Evolutionary conservation across 164 flowering plant species (phyloP).

Genomic region (Litsea cubeba): DNA sequence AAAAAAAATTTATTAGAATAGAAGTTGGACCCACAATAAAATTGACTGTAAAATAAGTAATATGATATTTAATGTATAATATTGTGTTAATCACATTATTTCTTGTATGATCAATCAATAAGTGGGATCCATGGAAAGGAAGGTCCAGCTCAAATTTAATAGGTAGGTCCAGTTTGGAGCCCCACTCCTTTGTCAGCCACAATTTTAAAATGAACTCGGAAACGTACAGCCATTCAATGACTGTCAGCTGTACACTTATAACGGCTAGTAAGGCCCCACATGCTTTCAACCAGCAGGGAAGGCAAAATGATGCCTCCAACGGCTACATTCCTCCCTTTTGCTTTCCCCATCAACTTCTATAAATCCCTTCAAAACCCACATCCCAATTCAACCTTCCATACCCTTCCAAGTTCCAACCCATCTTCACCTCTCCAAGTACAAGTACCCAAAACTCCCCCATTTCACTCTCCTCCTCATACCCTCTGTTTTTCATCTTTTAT

Average conservation of each 20-base stretch:
- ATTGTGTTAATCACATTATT: no score
- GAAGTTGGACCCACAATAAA: no score
- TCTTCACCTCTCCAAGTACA: background rate
- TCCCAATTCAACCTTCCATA: background rate
- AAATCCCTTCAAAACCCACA: background rate
- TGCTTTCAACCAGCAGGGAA: background rate
- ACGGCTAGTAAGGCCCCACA: background rate
- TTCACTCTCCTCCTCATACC: background rate
- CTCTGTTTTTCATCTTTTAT: background rate
- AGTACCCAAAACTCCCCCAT: background rate
- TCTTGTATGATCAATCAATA: no score
- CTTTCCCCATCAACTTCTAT: background rate
- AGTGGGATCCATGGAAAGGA: no score
- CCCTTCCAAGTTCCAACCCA: background rate
- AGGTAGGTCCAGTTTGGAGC: no score
- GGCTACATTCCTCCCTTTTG: conserved; percentile 2
- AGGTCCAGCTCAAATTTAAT: no score
- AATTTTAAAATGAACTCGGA: background rate
- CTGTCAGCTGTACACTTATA: background rate
- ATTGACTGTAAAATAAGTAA: no score
- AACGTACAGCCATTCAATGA: background rate
- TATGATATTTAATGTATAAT: no score
- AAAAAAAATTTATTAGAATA: no score
- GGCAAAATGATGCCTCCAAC: background rate
- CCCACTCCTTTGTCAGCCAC: background rate